These are phyloP conservation scores for Penicillium maclennaniae DNA, from an alignment of 495 filamentous ascomycete species.

Conservation along the genomic window DNA sequence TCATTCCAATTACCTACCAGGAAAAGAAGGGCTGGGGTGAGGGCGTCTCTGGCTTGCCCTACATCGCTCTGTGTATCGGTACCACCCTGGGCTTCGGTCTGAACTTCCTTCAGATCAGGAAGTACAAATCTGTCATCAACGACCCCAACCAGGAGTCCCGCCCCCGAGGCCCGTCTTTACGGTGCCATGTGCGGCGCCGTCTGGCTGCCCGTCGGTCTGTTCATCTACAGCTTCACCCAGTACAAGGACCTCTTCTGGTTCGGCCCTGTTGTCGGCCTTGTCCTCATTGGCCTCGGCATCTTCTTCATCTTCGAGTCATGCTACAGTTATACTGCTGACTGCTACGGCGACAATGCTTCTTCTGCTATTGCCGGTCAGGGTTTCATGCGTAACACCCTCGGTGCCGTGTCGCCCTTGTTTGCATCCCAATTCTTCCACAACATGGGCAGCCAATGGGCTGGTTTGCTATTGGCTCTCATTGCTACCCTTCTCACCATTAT, in stretches of 20 bases:
- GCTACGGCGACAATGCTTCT: conserved; percentile 43
- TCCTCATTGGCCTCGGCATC: conserved; percentile 41
- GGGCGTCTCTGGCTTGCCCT: conserved; percentile 67
- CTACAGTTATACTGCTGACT: conserved; percentile 43
- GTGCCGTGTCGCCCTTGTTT: conserved; percentile 48
- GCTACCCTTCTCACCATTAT: conserved; percentile 40
- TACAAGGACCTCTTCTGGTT: conserved; percentile 60
- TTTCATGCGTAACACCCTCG: conserved; percentile 47
- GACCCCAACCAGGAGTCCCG: conserved; percentile 51
- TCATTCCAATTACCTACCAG: conserved; percentile 68
- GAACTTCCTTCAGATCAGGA: conserved; percentile 53
- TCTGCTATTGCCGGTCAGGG: conserved; percentile 48
- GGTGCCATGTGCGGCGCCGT: conserved; percentile 61
- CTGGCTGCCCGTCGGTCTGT: conserved; percentile 69
- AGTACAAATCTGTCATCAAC: conserved; percentile 60
- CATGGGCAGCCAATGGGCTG: conserved; percentile 42
- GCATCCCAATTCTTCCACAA: conserved; percentile 47
- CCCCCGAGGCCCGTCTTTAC: conserved; percentile 52
- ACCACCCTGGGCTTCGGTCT: conserved; percentile 57
- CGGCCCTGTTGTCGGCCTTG: conserved; percentile 56
- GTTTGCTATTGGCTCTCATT: conserved; percentile 38
- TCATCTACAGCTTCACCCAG: conserved; percentile 78
- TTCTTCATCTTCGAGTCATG: conserved; percentile 47
- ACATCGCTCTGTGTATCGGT: conserved; percentile 65
- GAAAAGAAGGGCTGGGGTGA: conserved; percentile 63